Base-by-base conservation (phyloP, 1,139 yeast species). In the Magnusiomyces starmeri region DNA sequence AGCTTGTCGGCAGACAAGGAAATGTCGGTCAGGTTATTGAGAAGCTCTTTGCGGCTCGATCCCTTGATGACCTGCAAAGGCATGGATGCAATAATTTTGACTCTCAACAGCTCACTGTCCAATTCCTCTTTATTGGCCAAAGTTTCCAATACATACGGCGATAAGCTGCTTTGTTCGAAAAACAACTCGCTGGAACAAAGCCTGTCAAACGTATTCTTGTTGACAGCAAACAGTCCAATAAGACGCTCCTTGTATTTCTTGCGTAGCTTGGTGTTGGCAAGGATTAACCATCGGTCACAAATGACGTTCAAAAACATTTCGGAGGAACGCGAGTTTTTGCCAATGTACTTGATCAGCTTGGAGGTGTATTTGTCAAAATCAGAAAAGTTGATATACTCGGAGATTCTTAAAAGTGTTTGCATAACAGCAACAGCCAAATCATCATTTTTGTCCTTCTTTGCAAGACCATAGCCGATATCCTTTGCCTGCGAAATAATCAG, bases 281-380 rank as follows among this genome's bases (percentile, higher is more conserved):
- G 39, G 7, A 60, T 32, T n/a, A 63, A 50, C 67, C 67, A 63
- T 47, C 67, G 53, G 8, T 56, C 50, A 10, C 62, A 53, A 10
- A 63, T 53, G 21, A 43, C 41, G 9, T 54, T 43, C 3, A 63
- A 49, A 25, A 51, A 52, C 20, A 25, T 24, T 3, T 56, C 51
- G 7, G 53, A 52, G 4, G 48, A 25, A 3, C 48, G 45, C 4
- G 57, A 44, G 34, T 54, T 45, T 37, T 55, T 51, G 27, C 49
- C 50, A 46, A 60, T 49, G 34, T 40, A 55, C 20, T 54, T 51
- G 25, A 61, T 50, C 14, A 56, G 42, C 42, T 55, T 54, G 6
- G 53, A 51, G 6, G 54, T 53, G 21, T 58, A 43, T 4, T 50
- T 52, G n/a, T 57, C 56, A 27, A 57, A 59, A 22, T 49, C 51